Evolutionary conservation across 2,329 filamentous ascomycete genomes (phyloP).

Genomic region (Neocatenulostroma microsporum): DNA sequence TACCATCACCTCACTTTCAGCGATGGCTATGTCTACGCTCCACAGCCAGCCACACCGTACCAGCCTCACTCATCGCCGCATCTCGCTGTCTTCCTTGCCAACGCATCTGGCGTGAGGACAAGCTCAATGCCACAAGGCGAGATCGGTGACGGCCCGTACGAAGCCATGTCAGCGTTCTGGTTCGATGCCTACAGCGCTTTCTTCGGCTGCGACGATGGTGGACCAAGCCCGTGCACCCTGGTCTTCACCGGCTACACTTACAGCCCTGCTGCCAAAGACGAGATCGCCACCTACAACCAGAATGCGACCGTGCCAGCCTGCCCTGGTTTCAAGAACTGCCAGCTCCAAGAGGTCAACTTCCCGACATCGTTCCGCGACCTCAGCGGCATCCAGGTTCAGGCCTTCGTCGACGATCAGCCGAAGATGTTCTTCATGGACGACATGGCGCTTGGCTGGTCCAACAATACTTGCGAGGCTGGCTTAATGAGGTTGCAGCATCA

Average conservation of each 20-base stretch:
- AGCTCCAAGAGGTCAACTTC: constrained; percentile 38
- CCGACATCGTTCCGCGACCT: constrained; percentile 34
- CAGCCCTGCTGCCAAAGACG: constrained; percentile 27
- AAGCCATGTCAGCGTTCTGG: constrained; percentile 40
- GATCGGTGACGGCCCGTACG: constrained; percentile 39
- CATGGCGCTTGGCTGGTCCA: constrained; percentile 42
- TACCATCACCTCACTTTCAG: constrained; percentile 47
- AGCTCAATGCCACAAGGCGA: constrained; percentile 33
- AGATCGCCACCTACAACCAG: constrained; percentile 29
- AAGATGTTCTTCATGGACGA: constrained; percentile 44
- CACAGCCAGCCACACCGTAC: constrained; percentile 39
- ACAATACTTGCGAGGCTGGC: constrained; percentile 48
- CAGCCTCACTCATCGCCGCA: constrained; percentile 39
- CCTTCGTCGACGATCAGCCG: constrained; percentile 31
- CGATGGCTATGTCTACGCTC: constrained; percentile 44
- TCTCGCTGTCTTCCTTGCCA: constrained; percentile 41
- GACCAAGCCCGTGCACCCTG: constrained; percentile 34
- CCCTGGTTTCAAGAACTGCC: constrained; percentile 34
- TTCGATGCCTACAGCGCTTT: constrained; percentile 43
- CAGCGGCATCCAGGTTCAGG: constrained; percentile 43
- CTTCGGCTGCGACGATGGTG: constrained; percentile 42
- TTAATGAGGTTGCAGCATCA: constrained; percentile 47
- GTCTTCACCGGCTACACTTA: constrained; percentile 42
- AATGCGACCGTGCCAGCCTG: constrained; percentile 38
- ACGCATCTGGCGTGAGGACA: constrained; percentile 18